phyloP scores from a whole-genome alignment of 116 monocot species.

The Trichopus zeylanicus region DNA sequence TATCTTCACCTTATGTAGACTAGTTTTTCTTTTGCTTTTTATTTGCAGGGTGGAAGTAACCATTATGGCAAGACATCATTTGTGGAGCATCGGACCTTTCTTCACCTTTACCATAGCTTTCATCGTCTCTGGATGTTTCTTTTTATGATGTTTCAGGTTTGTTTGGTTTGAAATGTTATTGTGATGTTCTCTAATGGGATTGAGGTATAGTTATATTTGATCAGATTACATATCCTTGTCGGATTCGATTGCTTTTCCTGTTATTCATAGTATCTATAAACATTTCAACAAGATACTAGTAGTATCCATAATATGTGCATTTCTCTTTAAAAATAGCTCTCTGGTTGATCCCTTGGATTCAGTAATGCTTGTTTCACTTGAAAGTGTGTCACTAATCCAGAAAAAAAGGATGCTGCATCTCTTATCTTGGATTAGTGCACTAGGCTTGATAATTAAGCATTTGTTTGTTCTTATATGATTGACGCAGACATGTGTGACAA shows the following conservation, averaged over 20 bases:
- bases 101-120: slow-evolving; percentile 98
- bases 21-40: neutral
- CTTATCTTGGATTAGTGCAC: neutral
- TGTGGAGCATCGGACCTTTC: slow-evolving; percentile 87
- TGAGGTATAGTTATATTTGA: neutral
- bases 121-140: slow-evolving; percentile 96
- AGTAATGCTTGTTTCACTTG: neutral
- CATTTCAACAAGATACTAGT: too few species aligned
- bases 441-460: neutral
- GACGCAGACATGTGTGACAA: too few species aligned
- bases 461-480: too few species aligned
- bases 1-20: neutral
- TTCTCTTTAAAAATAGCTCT: neutral
- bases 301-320: neutral
- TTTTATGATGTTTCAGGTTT: slow-evolving; percentile 97
- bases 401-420: neutral
- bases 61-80: slow-evolving; percentile 95
- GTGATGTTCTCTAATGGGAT: neutral
- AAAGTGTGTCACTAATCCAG: too few species aligned
- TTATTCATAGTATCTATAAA: too few species aligned
- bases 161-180: neutral
- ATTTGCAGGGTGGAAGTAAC: slow-evolving; percentile 24
- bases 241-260: neutral
- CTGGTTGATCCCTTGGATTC: neutral
- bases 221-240: neutral